phyloP scores from a whole-genome alignment of 2,329 filamentous ascomycete genomes.

The Colletotrichum sp. region DNA sequence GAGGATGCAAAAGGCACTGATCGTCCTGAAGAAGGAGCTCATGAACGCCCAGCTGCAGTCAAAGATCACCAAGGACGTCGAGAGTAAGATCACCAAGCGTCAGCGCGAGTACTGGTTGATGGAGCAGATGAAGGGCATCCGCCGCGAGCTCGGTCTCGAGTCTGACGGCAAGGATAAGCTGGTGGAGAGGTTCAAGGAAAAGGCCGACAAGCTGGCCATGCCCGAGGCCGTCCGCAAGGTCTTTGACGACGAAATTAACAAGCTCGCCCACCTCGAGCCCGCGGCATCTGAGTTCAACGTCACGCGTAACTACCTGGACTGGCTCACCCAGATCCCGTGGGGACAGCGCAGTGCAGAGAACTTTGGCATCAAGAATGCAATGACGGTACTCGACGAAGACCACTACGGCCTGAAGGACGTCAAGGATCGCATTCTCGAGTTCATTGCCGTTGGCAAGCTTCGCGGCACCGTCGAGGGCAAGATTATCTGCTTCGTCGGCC shows the following conservation, averaged over 20 bases:
- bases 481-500: conserved; percentile 96
- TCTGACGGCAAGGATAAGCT: conserved; percentile 98
- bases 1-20: conserved; percentile 86
- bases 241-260: conserved; percentile 98
- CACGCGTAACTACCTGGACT: conserved; percentile 96
- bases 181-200: conserved; percentile 96
- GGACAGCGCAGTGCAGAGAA: conserved; percentile 95
- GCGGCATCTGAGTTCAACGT: conserved; percentile 99
- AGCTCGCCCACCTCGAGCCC: conserved; percentile 92
- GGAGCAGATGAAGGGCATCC: conserved; percentile 99
- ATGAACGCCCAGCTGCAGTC: conserved; percentile 98
- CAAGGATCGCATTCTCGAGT: conserved; percentile 97
- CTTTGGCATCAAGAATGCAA: conserved; percentile 91
- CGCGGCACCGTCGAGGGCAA: conserved; percentile 97
- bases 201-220: conserved; percentile 93
- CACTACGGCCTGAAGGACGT: conserved; percentile 98
- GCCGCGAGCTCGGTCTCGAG: conserved; percentile 92
- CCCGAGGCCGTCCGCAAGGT: conserved; percentile 96
- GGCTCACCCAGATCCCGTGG: conserved; percentile 98
- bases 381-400: conserved; percentile 91
- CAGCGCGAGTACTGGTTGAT: conserved; percentile 98
- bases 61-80: conserved; percentile 97
- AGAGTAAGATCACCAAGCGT: conserved; percentile 95
- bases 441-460: conserved; percentile 97
- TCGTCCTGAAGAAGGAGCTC: conserved; percentile 95